phyloP scores from a whole-genome alignment of 257 asterid genomes.

The Nicotiana sylvestris region DNA sequence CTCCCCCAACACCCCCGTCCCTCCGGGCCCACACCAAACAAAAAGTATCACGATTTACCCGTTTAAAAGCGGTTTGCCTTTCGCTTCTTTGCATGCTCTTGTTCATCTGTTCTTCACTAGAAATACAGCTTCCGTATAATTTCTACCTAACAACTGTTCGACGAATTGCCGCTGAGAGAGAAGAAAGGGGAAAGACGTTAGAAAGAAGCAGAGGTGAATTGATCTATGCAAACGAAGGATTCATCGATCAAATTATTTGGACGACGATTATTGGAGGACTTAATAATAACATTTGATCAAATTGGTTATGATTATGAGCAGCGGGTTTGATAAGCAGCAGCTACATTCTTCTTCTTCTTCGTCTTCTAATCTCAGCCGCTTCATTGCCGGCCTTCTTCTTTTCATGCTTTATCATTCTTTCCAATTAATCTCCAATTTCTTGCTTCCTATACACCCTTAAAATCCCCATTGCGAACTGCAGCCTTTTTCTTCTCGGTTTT shows the following conservation, averaged over 20 bases:
- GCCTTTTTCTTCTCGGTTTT: neutral
- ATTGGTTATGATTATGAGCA: slow-evolving; percentile 54
- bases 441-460: slow-evolving; percentile 90
- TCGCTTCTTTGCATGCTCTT: neutral
- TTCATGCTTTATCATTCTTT: slow-evolving; percentile 81
- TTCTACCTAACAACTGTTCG: neutral
- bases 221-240: neutral
- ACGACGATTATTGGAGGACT: neutral
- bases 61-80: neutral
- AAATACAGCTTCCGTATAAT: neutral
- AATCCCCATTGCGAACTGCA: neutral
- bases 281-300: too few species aligned
- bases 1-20: too few species aligned
- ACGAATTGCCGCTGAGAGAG: neutral
- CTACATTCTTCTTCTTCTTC: slow-evolving; percentile 44
- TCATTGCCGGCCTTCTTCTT: slow-evolving; percentile 81
- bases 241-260: neutral
- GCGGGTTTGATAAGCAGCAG: slow-evolving; percentile 51
- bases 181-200: neutral
- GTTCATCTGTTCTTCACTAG: neutral
- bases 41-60: neutral
- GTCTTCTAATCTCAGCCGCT: slow-evolving; percentile 61
- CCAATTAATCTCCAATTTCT: slow-evolving; percentile 84
- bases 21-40: neutral
- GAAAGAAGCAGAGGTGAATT: neutral